Evolutionary conservation across 2,329 filamentous ascomycete species (phyloP).

Genomic region (Diaporthe sp.): DNA sequence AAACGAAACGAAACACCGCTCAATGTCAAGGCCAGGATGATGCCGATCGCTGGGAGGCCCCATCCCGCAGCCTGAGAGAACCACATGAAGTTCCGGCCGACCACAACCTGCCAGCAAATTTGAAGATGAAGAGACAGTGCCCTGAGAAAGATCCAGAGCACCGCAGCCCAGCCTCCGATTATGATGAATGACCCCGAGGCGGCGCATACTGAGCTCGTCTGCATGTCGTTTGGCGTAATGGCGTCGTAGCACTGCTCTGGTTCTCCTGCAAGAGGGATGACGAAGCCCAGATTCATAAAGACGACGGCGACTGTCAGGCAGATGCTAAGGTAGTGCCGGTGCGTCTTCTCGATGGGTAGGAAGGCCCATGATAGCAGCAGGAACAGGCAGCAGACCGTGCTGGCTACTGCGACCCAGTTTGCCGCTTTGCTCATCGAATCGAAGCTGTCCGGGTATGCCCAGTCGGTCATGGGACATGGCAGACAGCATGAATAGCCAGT

Average conservation of each 20-base stretch:
- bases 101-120: constrained; percentile 96
- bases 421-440: constrained; percentile 72
- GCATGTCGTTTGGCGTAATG: constrained; percentile 96
- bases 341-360: constrained; percentile 89
- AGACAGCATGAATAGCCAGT: constrained; percentile 80
- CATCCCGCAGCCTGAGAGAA: constrained; percentile 84
- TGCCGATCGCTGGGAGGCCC: constrained; percentile 83
- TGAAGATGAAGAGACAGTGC: constrained; percentile 94
- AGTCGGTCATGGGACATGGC: constrained; percentile 89
- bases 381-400: constrained; percentile 80
- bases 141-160: constrained; percentile 93
- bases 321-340: constrained; percentile 93
- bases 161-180: constrained; percentile 85
- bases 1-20: constrained; percentile 97
- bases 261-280: constrained; percentile 84
- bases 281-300: constrained; percentile 89
- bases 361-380: constrained; percentile 84
- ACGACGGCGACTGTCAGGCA: constrained; percentile 83
- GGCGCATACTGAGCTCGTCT: constrained; percentile 83
- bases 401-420: constrained; percentile 86
- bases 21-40: constrained; percentile 82
- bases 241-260: constrained; percentile 88
- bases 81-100: constrained; percentile 92
- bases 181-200: constrained; percentile 90
- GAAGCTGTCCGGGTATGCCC: constrained; percentile 76